A percentile compares a stretch with the other conserved stretches of the same genome.
Evolutionary conservation across 495 filamentous ascomycete genomes (phyloP).

Genomic region (Podospora didyma): DNA sequence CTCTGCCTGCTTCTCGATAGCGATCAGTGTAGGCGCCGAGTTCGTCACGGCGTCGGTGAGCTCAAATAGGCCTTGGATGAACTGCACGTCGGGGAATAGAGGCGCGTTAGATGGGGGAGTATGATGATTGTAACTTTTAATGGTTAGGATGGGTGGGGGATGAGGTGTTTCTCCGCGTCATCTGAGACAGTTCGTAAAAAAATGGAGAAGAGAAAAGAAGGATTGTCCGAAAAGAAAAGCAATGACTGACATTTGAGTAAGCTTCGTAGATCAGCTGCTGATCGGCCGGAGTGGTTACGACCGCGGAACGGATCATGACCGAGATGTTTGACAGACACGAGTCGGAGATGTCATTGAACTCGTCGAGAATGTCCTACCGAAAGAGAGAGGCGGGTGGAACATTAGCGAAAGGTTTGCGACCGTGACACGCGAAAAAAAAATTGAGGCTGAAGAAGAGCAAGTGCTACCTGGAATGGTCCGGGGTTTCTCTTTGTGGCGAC

Average conservation of each 20-base stretch:
- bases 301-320: conserved; percentile 19
- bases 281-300: conserved; percentile 9
- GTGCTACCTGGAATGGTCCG: conserved; percentile 18
- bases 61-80: conserved; percentile 20
- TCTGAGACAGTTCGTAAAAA: not conserved
- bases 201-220: not conserved
- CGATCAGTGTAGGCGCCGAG: conserved; percentile 13
- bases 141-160: not conserved
- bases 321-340: conserved; percentile 22
- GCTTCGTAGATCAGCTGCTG: conserved; percentile 20
- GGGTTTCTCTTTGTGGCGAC: conserved; percentile 12
- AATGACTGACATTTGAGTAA: conserved; percentile 16
- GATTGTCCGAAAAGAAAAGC: too few species aligned
- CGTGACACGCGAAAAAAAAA: not conserved
- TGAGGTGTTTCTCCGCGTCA: not conserved
- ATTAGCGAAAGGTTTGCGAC: not conserved
- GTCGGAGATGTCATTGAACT: conserved; percentile 21
- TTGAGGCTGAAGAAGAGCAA: not conserved
- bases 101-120: not conserved
- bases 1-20: conserved; percentile 20
- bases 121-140: not conserved
- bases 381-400: not conserved
- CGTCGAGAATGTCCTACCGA: conserved; percentile 19
- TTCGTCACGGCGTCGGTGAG: conserved; percentile 15
- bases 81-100: conserved; percentile 1